Base-by-base conservation (phyloP, 805 yeast species). In the Schwanniomyces sp. region DNA sequence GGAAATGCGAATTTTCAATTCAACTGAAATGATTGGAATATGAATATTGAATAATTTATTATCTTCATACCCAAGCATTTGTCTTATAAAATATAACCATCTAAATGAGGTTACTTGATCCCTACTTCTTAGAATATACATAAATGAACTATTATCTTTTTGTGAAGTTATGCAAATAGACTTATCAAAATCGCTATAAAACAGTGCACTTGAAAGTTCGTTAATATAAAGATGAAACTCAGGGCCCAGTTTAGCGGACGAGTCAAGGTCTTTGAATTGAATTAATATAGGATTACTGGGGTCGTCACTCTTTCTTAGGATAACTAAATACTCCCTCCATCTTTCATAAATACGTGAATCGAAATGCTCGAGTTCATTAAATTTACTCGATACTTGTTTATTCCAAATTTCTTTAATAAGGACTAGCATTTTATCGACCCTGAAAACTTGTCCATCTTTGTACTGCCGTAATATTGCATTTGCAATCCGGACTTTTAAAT, bases 251-350 rank as follows among this genome's bases (percentile, higher is more conserved):
- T 53, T 52, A 14, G 49, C 51, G 14, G 74, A 73, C 42, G 67
- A 66, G 11, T 43, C 40, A 36, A 79, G 64, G 10, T 75, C 77
- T 64, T 81, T 85, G 50, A 91, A 79, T 56, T 90, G 91, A 1
- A 90, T 50, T 3, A 72, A 61, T 0, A 89, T 58, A 0, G 95
- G 91, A 8, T 69, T 64, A 2, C 67, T 71, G 0, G 58, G 41
- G 48, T 74, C 66, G 12, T 80, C 83, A 0, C 88, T 81, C n/a
- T 80, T 76, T 49, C 92, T 70, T 1, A 86, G 84, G 1, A 87
- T 89, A 2, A 87, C 85, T 25, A 82, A 69, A 59, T 83, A 88
- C 60, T 91, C 97, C 50, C 77, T 81, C 94, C 97, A 90, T 41
- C 90, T 67, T 48, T 88, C 91, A 8, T 74, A 51, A 1, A 87